Evolutionary conservation across 169 alveolate genomes (phyloP).

Genomic region (Eimeria sp.): DNA sequence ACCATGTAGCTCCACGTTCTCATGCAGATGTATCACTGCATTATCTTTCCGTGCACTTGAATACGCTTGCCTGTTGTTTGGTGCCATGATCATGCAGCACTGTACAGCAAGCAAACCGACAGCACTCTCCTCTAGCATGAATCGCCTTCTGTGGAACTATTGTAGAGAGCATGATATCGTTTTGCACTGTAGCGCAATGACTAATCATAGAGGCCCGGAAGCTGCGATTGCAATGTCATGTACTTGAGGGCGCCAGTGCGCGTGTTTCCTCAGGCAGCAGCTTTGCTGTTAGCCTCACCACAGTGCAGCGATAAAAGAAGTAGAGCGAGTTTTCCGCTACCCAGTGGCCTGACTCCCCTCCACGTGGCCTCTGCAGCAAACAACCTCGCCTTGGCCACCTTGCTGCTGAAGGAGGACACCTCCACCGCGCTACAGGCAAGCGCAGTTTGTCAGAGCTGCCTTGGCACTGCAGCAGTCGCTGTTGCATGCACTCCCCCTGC

Average conservation of each 20-base stretch:
- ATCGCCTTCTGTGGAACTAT: not conserved
- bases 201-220: not conserved
- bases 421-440: not conserved
- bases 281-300: slow-evolving; percentile 12
- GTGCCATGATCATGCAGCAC: not conserved
- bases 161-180: not conserved
- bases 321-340: not conserved
- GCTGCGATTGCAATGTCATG: not conserved
- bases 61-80: not conserved
- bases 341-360: slow-evolving; percentile 52
- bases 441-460: slow-evolving; percentile 41
- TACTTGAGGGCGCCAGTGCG: not conserved
- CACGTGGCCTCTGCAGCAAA: slow-evolving; percentile 37
- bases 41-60: not conserved
- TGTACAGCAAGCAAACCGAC: not conserved
- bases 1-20: not conserved
- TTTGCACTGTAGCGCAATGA: not conserved
- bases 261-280: slow-evolving; percentile 44
- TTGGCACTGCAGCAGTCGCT: slow-evolving; percentile 25
- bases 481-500: not conserved
- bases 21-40: not conserved
- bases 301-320: not conserved
- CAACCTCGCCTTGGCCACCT: slow-evolving; percentile 13
- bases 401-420: slow-evolving; percentile 29
- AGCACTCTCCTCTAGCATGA: not conserved